phyloP scores from a whole-genome alignment of 805 yeast genomes.

The Candida suzukii region DNA sequence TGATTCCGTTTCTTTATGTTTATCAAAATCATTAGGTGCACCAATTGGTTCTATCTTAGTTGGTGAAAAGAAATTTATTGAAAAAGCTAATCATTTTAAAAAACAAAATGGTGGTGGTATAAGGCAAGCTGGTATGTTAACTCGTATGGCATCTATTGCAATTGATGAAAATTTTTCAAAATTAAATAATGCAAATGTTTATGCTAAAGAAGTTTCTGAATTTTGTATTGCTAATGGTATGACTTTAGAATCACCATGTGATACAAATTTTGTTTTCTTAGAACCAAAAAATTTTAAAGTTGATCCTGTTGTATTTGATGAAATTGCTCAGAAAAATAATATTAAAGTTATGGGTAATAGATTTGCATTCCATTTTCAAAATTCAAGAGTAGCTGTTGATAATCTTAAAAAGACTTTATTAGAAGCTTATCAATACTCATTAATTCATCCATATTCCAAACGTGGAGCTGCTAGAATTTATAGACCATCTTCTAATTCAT shows the following conservation, averaged over 20 bases:
- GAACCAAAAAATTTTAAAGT: slow-evolving; percentile 49
- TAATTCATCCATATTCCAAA: slow-evolving; percentile 41
- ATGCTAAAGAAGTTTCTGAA: slow-evolving; percentile 39
- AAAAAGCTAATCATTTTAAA: slow-evolving; percentile 72
- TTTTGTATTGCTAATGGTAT: slow-evolving; percentile 49
- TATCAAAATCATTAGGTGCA: slow-evolving; percentile 84
- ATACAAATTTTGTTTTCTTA: slow-evolving; percentile 75
- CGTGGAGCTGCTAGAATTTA: slow-evolving; percentile 34
- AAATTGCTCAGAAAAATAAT: slow-evolving; percentile 48
- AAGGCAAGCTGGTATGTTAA: slow-evolving; percentile 75
- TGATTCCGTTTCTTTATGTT: slow-evolving; percentile 79
- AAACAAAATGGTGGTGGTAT: slow-evolving; percentile 91
- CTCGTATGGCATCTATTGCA: slow-evolving; percentile 71
- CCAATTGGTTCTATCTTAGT: slow-evolving; percentile 86
- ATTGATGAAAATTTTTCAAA: slow-evolving; percentile 63
- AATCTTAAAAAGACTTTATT: slow-evolving; percentile 46
- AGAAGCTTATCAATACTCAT: slow-evolving; percentile 49
- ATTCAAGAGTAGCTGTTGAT: slow-evolving; percentile 44
- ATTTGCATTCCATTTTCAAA: slow-evolving; percentile 73
- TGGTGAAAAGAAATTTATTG: slow-evolving; percentile 50
- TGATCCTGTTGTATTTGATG: slow-evolving; percentile 43
- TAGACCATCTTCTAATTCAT: slow-evolving; percentile 10
- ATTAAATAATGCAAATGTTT: slow-evolving; percentile 38
- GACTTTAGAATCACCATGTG: slow-evolving; percentile 59
- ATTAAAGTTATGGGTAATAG: slow-evolving; percentile 68